A percentile compares a stretch with the other conserved stretches of the same genome.
These are phyloP conservation scores for Candida jianshihensis DNA, from an alignment of 805 yeast genomes.

Conservation along the genomic window DNA sequence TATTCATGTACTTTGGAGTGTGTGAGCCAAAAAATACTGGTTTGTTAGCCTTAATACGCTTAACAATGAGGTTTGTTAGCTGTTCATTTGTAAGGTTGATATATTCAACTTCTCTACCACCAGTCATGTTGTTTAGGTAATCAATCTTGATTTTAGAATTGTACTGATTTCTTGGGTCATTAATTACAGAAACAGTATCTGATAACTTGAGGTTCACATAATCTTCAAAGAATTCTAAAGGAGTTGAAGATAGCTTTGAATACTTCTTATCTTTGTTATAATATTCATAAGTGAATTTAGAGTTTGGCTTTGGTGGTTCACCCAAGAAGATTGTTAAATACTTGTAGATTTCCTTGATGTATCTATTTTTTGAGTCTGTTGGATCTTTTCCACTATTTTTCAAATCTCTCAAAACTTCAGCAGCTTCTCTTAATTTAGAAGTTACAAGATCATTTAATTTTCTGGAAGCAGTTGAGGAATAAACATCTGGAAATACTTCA, in stretches of 20 bases:
- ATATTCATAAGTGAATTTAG: constrained; percentile 68
- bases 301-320: constrained; percentile 68
- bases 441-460: constrained; percentile 55
- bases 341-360: constrained; percentile 59
- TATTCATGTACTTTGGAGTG: constrained; percentile 72
- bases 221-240: constrained; percentile 52
- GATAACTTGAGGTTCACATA: constrained; percentile 46
- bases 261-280: constrained; percentile 59
- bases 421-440: constrained; percentile 72
- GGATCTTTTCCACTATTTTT: constrained; percentile 10
- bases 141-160: constrained; percentile 62
- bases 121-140: constrained; percentile 64
- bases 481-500: constrained; percentile 63
- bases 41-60: constrained; percentile 63
- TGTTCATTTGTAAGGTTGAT: constrained; percentile 57
- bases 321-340: constrained; percentile 66
- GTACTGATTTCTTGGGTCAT: constrained; percentile 77
- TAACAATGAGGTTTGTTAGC: constrained; percentile 55
- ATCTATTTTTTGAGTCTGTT: constrained; percentile 32
- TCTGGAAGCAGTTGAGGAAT: constrained; percentile 42
- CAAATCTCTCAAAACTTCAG: constrained; percentile 50
- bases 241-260: constrained; percentile 47
- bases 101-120: constrained; percentile 64
- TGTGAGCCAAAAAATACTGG: constrained; percentile 87
- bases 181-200: constrained; percentile 56